Percentiles rank a stretch among this genome's conserved stretches.
Evolutionary conservation across 805 yeast genomes (phyloP).

Genomic region (Zygotorulaspora florentina): DNA sequence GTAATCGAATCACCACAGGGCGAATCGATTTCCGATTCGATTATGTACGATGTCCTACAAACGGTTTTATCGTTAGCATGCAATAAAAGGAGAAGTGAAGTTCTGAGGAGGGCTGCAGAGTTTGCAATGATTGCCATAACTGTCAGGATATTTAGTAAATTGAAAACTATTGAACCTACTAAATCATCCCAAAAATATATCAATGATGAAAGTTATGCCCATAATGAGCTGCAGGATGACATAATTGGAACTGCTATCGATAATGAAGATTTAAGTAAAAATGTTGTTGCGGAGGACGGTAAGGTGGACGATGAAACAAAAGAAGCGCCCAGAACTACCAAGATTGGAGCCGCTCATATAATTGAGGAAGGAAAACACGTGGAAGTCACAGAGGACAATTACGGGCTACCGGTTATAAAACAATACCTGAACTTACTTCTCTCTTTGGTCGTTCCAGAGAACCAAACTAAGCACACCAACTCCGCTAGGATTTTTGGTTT

Average conservation of each 20-base stretch:
- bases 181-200: constrained; percentile 38
- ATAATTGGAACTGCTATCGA: constrained; percentile 37
- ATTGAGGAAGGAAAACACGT: constrained; percentile 5
- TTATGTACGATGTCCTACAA: constrained; percentile 82
- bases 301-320: not conserved
- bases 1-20: constrained; percentile 65
- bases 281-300: constrained; percentile 6
- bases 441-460: constrained; percentile 76
- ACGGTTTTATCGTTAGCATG: constrained; percentile 90
- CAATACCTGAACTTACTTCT: constrained; percentile 73
- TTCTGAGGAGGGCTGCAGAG: constrained; percentile 84
- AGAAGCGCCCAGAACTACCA: constrained; percentile 2
- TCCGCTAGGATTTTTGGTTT: constrained; percentile 80
- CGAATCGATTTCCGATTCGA: constrained; percentile 67
- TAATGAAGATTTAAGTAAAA: constrained; percentile 6
- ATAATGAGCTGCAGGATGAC: constrained; percentile 53
- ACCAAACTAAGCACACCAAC: constrained; percentile 81
- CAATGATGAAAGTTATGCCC: constrained; percentile 46
- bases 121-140: constrained; percentile 70
- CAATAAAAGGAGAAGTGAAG: constrained; percentile 86
- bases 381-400: constrained; percentile 38
- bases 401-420: constrained; percentile 69
- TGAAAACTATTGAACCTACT: constrained; percentile 50
- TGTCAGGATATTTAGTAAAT: constrained; percentile 57
- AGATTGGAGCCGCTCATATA: not conserved